Base-by-base conservation (phyloP, 1,284 basidiomycete species). In the Trichosporon faecale region DNA sequence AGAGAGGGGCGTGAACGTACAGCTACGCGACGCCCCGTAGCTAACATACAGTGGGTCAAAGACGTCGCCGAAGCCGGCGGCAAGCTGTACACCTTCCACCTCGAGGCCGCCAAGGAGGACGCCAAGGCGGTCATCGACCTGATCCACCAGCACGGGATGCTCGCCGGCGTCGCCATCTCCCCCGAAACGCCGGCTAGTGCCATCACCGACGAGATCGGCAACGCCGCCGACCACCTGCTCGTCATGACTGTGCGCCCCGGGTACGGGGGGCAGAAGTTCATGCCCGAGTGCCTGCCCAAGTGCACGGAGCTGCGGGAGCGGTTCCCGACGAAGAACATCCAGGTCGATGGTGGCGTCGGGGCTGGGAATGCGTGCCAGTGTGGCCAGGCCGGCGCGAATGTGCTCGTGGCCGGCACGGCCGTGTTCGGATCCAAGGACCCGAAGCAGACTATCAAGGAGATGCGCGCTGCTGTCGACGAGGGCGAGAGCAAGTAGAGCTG, bases 231-330 rank as follows among this genome's bases (percentile, higher is more conserved):
- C 83, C 93, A 97, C 90, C 87, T 98, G 21, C 89, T 98, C 72
- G 95, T 98, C 78, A 98, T 98, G 95, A 98, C 95, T 12, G 95
- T 98, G 33, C 90, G 93, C 78, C 95, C 95, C 52, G 93, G 93
- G 63, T 89, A 89, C 21, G 97, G 97, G 40, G 97, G 97, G 0
- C 97, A 99, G 82, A 98, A 97, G 83, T 98, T 99, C 85, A 87
- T 98, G 78, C 90, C 94, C 23, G 89, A 93, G 77, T 98, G 95
- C 80, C 90, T 99, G 67, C 75, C 78, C 52, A 83, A 85, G 85
- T 92, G 98, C 14, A 85, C 90, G n/a, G 94, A 98, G 79, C 89
- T 99, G 66, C 90, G 97, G 21, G 86, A 88, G 21, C 89, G 95
- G 29, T 99, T 97, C 86, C 86, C 91, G 69, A 92, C 92, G 81